These are phyloP conservation scores for Alternaria incomplexa DNA, from an alignment of 2,329 filamentous ascomycete genomes.

Conservation along the genomic window DNA sequence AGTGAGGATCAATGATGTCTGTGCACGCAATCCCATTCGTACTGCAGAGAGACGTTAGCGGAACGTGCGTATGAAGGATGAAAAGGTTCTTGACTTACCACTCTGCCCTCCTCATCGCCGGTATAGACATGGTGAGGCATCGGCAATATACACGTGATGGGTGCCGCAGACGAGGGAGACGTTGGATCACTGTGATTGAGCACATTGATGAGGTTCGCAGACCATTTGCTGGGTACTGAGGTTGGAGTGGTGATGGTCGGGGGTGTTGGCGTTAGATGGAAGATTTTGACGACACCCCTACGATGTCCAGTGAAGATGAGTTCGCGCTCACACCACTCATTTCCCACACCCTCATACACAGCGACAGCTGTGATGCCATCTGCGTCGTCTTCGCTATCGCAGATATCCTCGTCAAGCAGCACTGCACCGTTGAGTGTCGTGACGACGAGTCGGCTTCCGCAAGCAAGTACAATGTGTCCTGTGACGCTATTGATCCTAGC, in stretches of 20 bases:
- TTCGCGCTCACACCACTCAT: constrained; percentile 88
- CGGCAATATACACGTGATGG: constrained; percentile 85
- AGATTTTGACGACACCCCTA: constrained; percentile 80
- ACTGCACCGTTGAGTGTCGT: constrained; percentile 89
- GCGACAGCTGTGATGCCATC: constrained; percentile 83
- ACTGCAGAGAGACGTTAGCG: constrained; percentile 46
- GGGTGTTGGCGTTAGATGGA: constrained; percentile 62
- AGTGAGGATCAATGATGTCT: constrained; percentile 39
- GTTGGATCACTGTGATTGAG: constrained; percentile 77
- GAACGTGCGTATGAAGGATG: background rate
- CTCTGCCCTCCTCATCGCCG: constrained; percentile 89
- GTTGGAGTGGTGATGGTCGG: constrained; percentile 51
- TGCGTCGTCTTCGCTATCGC: constrained; percentile 63
- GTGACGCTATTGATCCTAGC: constrained; percentile 88
- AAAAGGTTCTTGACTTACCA: constrained; percentile 52
- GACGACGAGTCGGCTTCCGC: constrained; percentile 74
- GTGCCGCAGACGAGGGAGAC: constrained; percentile 58
- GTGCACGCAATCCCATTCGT: constrained; percentile 65
- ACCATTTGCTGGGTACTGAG: constrained; percentile 60
- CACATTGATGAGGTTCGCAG: constrained; percentile 77
- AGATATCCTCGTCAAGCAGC: constrained; percentile 82
- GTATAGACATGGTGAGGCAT: constrained; percentile 87
- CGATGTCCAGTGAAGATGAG: constrained; percentile 89
- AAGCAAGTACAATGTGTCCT: constrained; percentile 86
- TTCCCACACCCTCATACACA: constrained; percentile 89